Percentiles rank a stretch among this genome's conserved stretches.
phyloP scores from a whole-genome alignment of 2,329 filamentous ascomycete species.

The Xylaria sp. region DNA sequence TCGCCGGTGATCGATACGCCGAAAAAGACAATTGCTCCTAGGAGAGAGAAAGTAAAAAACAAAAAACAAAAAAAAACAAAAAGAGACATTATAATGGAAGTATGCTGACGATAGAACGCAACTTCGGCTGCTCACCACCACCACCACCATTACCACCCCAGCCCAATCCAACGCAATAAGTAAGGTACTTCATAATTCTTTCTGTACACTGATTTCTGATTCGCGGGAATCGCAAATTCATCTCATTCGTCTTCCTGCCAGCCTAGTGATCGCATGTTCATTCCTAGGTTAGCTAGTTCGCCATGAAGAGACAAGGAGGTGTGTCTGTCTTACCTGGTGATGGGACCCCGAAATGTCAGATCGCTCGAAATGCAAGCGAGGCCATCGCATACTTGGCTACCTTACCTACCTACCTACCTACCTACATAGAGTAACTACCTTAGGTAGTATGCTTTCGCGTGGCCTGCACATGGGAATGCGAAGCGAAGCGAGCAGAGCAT shows the following conservation, averaged over 20 bases:
- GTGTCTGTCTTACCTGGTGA: not conserved
- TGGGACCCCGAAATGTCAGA: conserved; percentile 7
- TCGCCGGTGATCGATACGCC: conserved; percentile 17
- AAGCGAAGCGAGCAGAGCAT: conserved; percentile 2
- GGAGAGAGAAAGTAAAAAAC: not conserved
- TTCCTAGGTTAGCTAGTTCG: not conserved
- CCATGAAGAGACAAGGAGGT: not conserved
- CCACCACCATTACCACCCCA: not conserved
- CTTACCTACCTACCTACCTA: not conserved
- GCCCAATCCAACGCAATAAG: not conserved
- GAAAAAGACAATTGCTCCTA: conserved; percentile 2
- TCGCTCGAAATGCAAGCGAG: conserved; percentile 17
- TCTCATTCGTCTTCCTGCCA: conserved; percentile 6
- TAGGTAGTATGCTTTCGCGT: conserved; percentile 5
- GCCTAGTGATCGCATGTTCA: conserved; percentile 7
- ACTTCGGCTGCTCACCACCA: not conserved
- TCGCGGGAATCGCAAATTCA: not conserved
- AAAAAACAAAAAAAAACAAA: not conserved
- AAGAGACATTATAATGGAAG: not conserved
- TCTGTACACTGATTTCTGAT: not conserved
- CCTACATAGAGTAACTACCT: not conserved
- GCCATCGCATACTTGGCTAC: not conserved
- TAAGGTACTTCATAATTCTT: not conserved
- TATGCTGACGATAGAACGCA: not conserved
- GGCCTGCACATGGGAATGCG: conserved; percentile 10